Percentiles rank a stretch among this genome's conserved stretches.
Evolutionary conservation across 2,329 filamentous ascomycete genomes (phyloP).

Genomic region (Leptoxyphium fumago): DNA sequence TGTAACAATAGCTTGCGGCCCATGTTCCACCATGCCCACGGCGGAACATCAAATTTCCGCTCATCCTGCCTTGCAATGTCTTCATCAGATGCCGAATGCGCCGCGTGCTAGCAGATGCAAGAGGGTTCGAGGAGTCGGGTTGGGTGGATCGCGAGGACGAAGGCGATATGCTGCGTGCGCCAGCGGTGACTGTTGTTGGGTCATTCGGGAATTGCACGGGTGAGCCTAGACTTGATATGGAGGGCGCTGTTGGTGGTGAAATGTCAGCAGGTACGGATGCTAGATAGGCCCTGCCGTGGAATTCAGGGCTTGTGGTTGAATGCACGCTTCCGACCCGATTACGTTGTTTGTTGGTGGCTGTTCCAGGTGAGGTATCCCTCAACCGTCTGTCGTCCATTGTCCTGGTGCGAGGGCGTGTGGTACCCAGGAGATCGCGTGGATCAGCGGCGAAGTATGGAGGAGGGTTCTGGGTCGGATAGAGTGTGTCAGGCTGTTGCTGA

Average conservation of each 20-base stretch:
- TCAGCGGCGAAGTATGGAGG: neutral
- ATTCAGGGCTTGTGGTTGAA: constrained; percentile 42
- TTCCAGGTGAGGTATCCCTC: constrained; percentile 26
- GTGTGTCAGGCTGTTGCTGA: constrained; percentile 13
- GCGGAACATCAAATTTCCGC: constrained; percentile 61
- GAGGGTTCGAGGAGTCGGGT: constrained; percentile 14
- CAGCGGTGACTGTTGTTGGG: constrained; percentile 1
- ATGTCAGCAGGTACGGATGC: constrained; percentile 16
- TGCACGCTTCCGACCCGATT: constrained; percentile 58
- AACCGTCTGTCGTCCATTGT: constrained; percentile 33
- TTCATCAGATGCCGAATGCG: constrained; percentile 65
- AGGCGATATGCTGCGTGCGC: constrained; percentile 16
- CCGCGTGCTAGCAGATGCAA: constrained; percentile 45
- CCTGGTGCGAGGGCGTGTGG: constrained; percentile 31
- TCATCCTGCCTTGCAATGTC: constrained; percentile 63
- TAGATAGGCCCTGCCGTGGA: constrained; percentile 24
- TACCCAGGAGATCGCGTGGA: neutral
- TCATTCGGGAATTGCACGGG: constrained; percentile 11
- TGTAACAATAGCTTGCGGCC: constrained; percentile 59
- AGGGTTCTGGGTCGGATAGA: constrained; percentile 5
- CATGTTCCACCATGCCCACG: constrained; percentile 46
- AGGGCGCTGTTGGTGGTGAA: constrained; percentile 14
- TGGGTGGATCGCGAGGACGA: constrained; percentile 11
- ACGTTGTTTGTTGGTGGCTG: constrained; percentile 34
- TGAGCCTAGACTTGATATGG: constrained; percentile 16